phyloP scores from a whole-genome alignment of 2,329 filamentous ascomycete species.

The Sordariomycetes sp. region DNA sequence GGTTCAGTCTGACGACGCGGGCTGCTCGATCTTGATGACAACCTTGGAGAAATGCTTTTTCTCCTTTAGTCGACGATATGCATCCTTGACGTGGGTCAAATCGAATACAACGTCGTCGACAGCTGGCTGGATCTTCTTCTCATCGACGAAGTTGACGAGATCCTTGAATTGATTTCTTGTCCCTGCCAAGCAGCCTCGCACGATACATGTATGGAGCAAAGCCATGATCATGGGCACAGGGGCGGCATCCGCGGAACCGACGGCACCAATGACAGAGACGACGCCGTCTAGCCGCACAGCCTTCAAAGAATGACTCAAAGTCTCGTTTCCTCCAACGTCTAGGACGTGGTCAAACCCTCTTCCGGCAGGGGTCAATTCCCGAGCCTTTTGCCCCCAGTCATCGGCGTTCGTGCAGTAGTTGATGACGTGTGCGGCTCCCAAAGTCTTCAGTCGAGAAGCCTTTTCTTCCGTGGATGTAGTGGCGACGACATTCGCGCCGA shows the following conservation, averaged over 20 bases:
- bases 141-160: constrained; percentile 19
- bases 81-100: constrained; percentile 18
- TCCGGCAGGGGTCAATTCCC: constrained; percentile 33
- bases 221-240: constrained; percentile 11
- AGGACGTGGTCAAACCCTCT: constrained; percentile 52
- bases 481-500: constrained; percentile 44
- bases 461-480: constrained; percentile 50
- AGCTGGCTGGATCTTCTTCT: constrained; percentile 17
- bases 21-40: constrained; percentile 4
- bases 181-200: constrained; percentile 17
- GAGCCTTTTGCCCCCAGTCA: constrained; percentile 48
- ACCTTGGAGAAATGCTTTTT: constrained; percentile 27
- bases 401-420: constrained; percentile 50
- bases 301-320: constrained; percentile 45
- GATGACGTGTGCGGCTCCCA: constrained; percentile 49
- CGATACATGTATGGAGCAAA: constrained; percentile 12
- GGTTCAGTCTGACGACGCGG: not conserved
- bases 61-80: constrained; percentile 19
- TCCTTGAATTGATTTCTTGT: constrained; percentile 10
- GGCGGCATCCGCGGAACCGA: constrained; percentile 15
- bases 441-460: constrained; percentile 36
- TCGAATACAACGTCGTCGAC: constrained; percentile 20
- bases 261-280: constrained; percentile 19
- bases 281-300: constrained; percentile 30
- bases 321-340: constrained; percentile 58